Evolutionary conservation across 768 basidiomycete species (phyloP), one percentile per base, ranked within the genome.

Genomic region (Leucosporidium creatinivorum): DNA sequence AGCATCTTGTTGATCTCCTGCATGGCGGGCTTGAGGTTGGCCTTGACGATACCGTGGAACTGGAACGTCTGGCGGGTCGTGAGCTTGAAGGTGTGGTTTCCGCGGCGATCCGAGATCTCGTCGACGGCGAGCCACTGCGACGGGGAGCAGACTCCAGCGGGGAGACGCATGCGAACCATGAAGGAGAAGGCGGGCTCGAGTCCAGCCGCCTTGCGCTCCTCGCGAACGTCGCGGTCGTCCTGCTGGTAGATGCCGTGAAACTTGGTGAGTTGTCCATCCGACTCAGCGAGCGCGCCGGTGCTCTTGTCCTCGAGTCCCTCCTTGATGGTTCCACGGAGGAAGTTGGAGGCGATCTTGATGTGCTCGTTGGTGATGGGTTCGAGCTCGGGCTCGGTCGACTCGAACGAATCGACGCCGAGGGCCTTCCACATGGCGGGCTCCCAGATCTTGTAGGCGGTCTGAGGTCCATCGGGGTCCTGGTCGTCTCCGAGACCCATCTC

Each of bases 351-450:
- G 58, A 89, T 96, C 81, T 98, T 99, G 84, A 98, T 97, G 79
- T 98, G 92, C 80, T 99, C 96, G 81, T 98, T 97, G 63, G 96
- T 97, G 78, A 99, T 94, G 1, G 91, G 86, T 74, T 98, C 93
- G 0, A 93, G 93, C 77, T 98, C 93, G 25, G 87, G 88, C 79
- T 98, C 96, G 39, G 82, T 84, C 25, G 97, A 85, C 77, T 96
- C 89, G 58, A 98, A 80, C 21, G 81, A 81, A 78, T 93, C 96
- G 56, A 98, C 93, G 60, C 94, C 93, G 33, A 98, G 82, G 1
- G 87, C 88, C 79, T 94, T 92, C 96, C 96, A 99, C 48, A 98
- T 73, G 57, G 83, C 81, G 47, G 91, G 86, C 77, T 98, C 94
- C 93, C 93, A 98, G n/a, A 84, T 70, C 78, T 89, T 94, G 84